phyloP scores from a whole-genome alignment of 768 basidiomycete genomes.

The Naematelia aurantialba region DNA sequence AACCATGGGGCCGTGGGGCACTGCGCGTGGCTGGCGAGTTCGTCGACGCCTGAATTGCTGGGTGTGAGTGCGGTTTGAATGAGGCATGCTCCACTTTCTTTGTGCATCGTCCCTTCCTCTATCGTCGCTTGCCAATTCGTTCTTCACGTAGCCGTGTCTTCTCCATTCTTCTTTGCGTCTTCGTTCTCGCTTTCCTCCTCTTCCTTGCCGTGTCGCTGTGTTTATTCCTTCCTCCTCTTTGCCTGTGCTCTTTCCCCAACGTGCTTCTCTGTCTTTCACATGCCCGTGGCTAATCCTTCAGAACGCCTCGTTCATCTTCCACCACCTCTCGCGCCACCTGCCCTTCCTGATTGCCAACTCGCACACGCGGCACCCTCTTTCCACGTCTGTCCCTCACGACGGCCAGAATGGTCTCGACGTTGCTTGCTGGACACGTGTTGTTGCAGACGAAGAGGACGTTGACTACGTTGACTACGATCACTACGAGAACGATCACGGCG shows the following conservation, averaged over 20 bases:
- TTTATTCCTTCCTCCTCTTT: no score
- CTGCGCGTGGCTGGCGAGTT: conserved; percentile 16
- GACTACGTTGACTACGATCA: no score
- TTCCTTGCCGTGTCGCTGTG: neutral
- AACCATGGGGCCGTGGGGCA: conserved; percentile 26
- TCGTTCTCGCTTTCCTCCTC: neutral
- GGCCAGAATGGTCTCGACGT: conserved; percentile 24
- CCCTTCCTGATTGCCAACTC: conserved; percentile 15
- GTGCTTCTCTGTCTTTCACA: no score
- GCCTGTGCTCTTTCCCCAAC: no score
- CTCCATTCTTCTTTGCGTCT: no score
- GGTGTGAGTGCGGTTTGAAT: conserved; percentile 10
- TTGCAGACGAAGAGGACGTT: neutral
- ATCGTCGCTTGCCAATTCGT: neutral
- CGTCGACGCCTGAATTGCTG: conserved; percentile 16
- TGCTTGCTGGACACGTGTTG: conserved; percentile 13
- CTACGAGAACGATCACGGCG: no score
- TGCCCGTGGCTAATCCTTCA: conserved; percentile 2
- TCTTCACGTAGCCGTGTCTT: no score
- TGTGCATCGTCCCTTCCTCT: neutral
- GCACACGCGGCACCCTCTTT: conserved; percentile 10
- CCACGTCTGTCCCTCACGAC: conserved; percentile 7
- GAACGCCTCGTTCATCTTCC: conserved; percentile 22
- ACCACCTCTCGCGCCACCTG: conserved; percentile 12
- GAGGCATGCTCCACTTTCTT: neutral